These are phyloP conservation scores for Rhizomucor pusillus DNA, from an alignment of 371 early-diverging fungal genomes.

Conservation along the genomic window DNA sequence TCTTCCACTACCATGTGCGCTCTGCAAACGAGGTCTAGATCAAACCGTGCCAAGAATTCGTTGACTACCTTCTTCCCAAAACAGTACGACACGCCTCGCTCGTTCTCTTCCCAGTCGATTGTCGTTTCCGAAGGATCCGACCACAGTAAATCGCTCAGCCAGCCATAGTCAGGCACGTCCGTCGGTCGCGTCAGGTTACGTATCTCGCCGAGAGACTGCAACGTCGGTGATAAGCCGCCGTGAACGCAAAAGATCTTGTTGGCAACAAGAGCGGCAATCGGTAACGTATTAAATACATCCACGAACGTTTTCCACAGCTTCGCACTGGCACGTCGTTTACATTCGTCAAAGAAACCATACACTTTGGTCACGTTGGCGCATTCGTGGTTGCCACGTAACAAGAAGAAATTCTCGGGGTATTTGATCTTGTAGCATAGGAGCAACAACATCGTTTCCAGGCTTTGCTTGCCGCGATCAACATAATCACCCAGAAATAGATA, in stretches of 20 bases:
- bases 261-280: constrained; percentile 94
- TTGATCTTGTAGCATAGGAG: constrained; percentile 97
- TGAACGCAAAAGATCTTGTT: constrained; percentile 97
- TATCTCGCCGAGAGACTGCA: constrained; percentile 90
- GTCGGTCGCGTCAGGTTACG: constrained; percentile 87
- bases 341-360: constrained; percentile 99
- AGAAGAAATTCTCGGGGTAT: constrained; percentile 94
- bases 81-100: constrained; percentile 94
- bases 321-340: constrained; percentile 90
- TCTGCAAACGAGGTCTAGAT: constrained; percentile 92
- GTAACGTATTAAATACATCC: constrained; percentile 96
- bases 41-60: constrained; percentile 78
- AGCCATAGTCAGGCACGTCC: constrained; percentile 96
- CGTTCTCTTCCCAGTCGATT: constrained; percentile 95
- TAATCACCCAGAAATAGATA: constrained; percentile 97
- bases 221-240: constrained; percentile 91
- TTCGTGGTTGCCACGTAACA: constrained; percentile 98
- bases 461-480: constrained; percentile 96
- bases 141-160: constrained; percentile 87
- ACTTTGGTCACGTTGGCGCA: constrained; percentile 93
- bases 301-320: constrained; percentile 97
- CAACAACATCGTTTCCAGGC: constrained; percentile 92
- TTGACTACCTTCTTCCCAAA: constrained; percentile 90
- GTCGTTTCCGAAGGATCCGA: constrained; percentile 78
- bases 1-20: constrained; percentile 99